Base-by-base conservation (phyloP, 805 yeast species). In the Cyberlindnera suaveolens region DNA sequence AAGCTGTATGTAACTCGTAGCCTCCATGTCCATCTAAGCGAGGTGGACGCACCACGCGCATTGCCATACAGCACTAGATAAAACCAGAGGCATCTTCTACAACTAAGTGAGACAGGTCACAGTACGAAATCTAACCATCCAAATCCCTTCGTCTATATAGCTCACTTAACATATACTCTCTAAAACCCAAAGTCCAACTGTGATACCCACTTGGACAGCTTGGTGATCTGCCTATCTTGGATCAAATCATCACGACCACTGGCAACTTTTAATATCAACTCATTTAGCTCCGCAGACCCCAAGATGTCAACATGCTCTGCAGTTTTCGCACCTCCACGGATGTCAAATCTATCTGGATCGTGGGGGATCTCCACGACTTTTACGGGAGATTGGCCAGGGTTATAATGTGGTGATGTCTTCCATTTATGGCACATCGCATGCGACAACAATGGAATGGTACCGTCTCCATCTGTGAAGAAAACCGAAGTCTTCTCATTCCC, bases 281-380 rank as follows among this genome's bases (percentile, higher is more conserved):
- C 99, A 60, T 93, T 93, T 60, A 93, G 68, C 58, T 84, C 95
- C 1, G 97, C 87, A 49, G 95, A 80, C 2, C 99, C 99, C 38
- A 93, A 70, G 38, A 93, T 90, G 60, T 93, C 99, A 26, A 93
- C 99, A 63, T 93, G 99, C 56, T 93, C 99, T 1, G 98, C 97
- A 1, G 97, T 91, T 60, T 85, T 85, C 10, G 96, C 95, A 13
- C 99, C 99, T 20, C 99, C 99, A 51, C 99, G 75, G 30, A 93
- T 85, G 66, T 93, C 99, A 56, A 85, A 89, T 51, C 86, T 68
- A 57, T 87, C 96, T 0, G 99, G 99, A 59, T 90, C 95, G 57
- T 93, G 96, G 55, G 77, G 75, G 68, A 93, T 83, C 65, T 93
- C 99, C 13, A 91, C 96, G 39, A 89, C 72, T 18, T 78, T 90